Base-by-base conservation (phyloP, 1,284 basidiomycete species). In the Rhodotorula sp. region DNA sequence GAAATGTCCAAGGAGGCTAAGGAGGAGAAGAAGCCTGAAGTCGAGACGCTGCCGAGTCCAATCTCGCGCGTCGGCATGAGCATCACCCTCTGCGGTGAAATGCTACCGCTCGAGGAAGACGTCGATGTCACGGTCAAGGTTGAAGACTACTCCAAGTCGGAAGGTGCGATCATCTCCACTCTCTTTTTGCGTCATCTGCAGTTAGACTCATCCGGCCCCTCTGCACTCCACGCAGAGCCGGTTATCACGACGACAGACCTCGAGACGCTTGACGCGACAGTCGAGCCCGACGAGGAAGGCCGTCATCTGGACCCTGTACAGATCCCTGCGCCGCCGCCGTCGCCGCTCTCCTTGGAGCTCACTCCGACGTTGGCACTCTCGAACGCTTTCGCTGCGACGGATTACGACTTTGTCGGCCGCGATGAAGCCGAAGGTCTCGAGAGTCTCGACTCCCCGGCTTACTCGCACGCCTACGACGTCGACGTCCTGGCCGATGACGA, bases 271-370 rank as follows among this genome's bases (percentile, higher is more conserved):
- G 29, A 54, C 59, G 52, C 43, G n/a, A 64, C 34, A 16, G 34
- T n/a, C 51, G 52, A 39, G 0, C 59, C 39, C 54, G 29, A 8
- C 58, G 26, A n/a, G 43, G 14, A 43, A 34, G 43, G 23, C 46
- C 48, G 29, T 15, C 58, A 46, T 46, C 59, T 52, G 14, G 70
- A 68, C 34, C 14, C 56, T 1, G 15, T 65, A 31, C 58, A 58
- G 26, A 46, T 69, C 23, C 20, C 69, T 18, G 68, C 62, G 6
- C 72, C 75, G 2, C 72, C 70, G 4, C 75, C 75, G 7, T 76
- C 75, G 20, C 72, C 75, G 12, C 65, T 76, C n/a, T 61, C 73
- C 5, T 70, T 76, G 62, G 75, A 74, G n/a, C 59, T 74, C 46
- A 54, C 70, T 2, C 66, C 70, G 18, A 64, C 69, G 51, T 51